Conservation (phyloP, 768 basidiomycete genomes). For the Boletus reticuloceps region DNA sequence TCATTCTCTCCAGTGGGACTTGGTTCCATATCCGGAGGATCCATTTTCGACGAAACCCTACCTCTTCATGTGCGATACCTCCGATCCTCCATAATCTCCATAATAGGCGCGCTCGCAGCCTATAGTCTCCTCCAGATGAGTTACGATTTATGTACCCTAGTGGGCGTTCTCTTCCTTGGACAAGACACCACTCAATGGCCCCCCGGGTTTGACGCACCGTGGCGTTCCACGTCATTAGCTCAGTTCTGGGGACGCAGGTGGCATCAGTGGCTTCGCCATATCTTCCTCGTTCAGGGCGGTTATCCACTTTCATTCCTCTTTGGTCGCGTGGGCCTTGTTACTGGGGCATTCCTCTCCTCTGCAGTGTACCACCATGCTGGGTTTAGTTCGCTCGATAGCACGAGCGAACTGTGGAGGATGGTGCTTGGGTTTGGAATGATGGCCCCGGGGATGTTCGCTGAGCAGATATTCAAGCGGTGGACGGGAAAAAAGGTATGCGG, state of each 20-base stretch:
- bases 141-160: neutral
- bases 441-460: neutral
- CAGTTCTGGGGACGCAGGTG: slow-evolving; percentile 2
- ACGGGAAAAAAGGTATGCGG: neutral
- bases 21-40: neutral
- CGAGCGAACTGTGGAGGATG: neutral
- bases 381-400: neutral
- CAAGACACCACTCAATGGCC: slow-evolving; percentile 1
- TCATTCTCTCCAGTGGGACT: slow-evolving; percentile 1
- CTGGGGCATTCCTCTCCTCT: neutral
- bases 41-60: neutral
- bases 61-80: neutral
- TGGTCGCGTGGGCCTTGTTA: neutral
- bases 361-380: neutral
- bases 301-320: slow-evolving; percentile 1
- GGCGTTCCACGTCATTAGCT: neutral
- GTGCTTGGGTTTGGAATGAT: neutral
- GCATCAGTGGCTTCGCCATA: slow-evolving; percentile 3
- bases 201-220: neutral
- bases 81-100: neutral
- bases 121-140: neutral
- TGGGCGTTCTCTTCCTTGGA: neutral
- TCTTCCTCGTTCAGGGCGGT: neutral
- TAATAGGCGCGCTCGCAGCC: neutral
- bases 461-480: neutral